These are phyloP conservation scores for Boletellus ananiceps DNA, from an alignment of 768 basidiomycete genomes.

Conservation along the genomic window DNA sequence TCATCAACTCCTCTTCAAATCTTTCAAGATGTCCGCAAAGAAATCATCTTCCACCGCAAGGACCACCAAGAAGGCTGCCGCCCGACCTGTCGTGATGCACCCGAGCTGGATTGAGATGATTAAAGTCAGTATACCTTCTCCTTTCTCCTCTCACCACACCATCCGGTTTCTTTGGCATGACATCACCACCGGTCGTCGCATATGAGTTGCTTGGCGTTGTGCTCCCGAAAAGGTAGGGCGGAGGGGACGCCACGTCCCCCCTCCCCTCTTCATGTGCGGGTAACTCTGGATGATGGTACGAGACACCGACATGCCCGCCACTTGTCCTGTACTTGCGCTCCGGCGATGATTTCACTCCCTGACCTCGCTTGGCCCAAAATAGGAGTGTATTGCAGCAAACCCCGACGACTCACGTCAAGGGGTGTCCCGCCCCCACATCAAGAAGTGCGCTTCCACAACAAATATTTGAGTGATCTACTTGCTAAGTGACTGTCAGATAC, in stretches of 20 bases:
- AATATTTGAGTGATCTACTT: constrained; percentile 8
- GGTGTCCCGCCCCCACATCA: constrained; percentile 88
- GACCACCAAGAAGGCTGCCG: constrained; percentile 31
- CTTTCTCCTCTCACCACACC: constrained; percentile 11
- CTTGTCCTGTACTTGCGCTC: constrained; percentile 9
- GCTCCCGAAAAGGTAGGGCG: constrained; percentile 38
- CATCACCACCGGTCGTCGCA: constrained; percentile 3
- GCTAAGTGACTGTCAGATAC: constrained; percentile 47
- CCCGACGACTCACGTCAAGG: constrained; percentile 76
- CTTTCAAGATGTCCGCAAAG: constrained; percentile 34
- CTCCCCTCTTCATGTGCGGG: constrained; percentile 7
- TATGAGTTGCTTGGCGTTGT: constrained; percentile 8
- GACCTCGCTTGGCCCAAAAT: constrained; percentile 21
- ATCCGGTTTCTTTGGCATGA: constrained; percentile 10
- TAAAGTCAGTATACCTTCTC: constrained; percentile 47
- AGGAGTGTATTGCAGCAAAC: constrained; percentile 80
- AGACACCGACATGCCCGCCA: not conserved
- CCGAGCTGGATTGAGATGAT: constrained; percentile 77
- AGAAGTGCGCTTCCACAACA: constrained; percentile 60
- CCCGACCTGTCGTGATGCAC: constrained; percentile 34
- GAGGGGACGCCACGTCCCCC: constrained; percentile 28
- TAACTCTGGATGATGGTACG: constrained; percentile 10
- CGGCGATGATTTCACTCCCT: constrained; percentile 16
- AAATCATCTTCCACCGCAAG: constrained; percentile 46
- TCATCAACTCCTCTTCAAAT: constrained; percentile 10